Evolutionary conservation across 2,329 filamentous ascomycete genomes (phyloP).

Genomic region (Aspergillus oerlinghausenensis): DNA sequence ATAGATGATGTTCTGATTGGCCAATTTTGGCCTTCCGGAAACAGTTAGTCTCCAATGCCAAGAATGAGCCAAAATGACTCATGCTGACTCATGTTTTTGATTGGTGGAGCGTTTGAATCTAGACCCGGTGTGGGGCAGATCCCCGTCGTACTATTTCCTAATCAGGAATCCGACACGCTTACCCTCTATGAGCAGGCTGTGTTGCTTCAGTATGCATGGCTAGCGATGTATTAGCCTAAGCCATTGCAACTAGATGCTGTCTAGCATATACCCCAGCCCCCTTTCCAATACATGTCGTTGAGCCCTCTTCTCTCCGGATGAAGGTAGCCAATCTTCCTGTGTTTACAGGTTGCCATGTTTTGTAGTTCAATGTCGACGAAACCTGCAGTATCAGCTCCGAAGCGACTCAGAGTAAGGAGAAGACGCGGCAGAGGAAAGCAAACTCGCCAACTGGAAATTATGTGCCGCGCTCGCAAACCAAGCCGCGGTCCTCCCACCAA

Average conservation of each 20-base stretch:
- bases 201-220: too few species aligned
- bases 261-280: too few species aligned
- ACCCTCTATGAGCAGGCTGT: too few species aligned
- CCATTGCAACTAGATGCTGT: background rate
- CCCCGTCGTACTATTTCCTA: background rate
- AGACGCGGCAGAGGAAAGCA: background rate
- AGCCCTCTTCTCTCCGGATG: too few species aligned
- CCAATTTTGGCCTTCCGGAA: background rate
- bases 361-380: too few species aligned
- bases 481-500: background rate
- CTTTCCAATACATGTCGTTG: too few species aligned
- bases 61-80: slow-evolving; percentile 6
- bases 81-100: slow-evolving; percentile 2
- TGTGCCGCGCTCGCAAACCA: background rate
- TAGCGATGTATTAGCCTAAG: too few species aligned
- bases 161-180: background rate
- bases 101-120: background rate
- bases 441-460: background rate
- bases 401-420: background rate
- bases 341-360: too few species aligned
- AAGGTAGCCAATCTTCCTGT: too few species aligned
- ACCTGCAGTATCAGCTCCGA: background rate
- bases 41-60: background rate
- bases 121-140: background rate
- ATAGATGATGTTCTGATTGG: background rate